phyloP scores from a whole-genome alignment of 352 stramenopile species.

The Phytophthora pseudosyringae region DNA sequence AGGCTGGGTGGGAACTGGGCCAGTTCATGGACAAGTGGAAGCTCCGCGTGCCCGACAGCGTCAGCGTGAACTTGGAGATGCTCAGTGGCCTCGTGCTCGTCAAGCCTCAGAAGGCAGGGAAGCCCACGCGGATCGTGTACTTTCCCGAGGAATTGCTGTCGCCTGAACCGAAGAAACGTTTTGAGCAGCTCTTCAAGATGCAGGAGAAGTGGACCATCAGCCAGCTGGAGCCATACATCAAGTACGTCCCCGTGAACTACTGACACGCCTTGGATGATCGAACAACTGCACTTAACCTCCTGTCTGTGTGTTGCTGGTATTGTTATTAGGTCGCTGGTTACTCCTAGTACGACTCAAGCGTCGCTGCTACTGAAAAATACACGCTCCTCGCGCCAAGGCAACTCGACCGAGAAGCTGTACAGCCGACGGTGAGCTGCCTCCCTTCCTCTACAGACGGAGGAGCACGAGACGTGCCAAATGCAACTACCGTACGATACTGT shows the following conservation, averaged over 20 bases:
- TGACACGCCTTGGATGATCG: not conserved
- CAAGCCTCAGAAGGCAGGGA: conserved; percentile 47
- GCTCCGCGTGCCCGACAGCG: conserved; percentile 69
- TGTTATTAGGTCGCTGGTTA: conserved; percentile 62
- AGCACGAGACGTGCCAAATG: not conserved
- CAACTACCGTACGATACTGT: not conserved
- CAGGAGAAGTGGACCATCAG: conserved; percentile 87
- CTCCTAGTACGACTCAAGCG: conserved; percentile 69
- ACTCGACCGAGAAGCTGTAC: conserved; percentile 77
- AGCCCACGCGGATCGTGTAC: conserved; percentile 59
- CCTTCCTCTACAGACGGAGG: not conserved
- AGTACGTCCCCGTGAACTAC: conserved; percentile 42
- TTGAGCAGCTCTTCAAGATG: conserved; percentile 76
- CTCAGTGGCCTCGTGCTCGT: conserved; percentile 69
- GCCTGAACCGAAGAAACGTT: conserved; percentile 76
- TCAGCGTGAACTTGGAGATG: conserved; percentile 68
- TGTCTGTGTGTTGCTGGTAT: not conserved
- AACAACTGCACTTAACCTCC: conserved; percentile 10
- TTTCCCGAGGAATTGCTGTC: conserved; percentile 72
- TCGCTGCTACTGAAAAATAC: conserved; percentile 82
- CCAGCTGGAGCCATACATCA: conserved; percentile 85
- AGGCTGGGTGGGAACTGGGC: conserved; percentile 58
- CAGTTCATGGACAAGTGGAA: conserved; percentile 88
- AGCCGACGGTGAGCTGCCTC: conserved; percentile 54
- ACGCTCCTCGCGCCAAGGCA: conserved; percentile 77